phyloP scores from a whole-genome alignment of 305 asterid genomes.

The Euphrasia arctica region DNA sequence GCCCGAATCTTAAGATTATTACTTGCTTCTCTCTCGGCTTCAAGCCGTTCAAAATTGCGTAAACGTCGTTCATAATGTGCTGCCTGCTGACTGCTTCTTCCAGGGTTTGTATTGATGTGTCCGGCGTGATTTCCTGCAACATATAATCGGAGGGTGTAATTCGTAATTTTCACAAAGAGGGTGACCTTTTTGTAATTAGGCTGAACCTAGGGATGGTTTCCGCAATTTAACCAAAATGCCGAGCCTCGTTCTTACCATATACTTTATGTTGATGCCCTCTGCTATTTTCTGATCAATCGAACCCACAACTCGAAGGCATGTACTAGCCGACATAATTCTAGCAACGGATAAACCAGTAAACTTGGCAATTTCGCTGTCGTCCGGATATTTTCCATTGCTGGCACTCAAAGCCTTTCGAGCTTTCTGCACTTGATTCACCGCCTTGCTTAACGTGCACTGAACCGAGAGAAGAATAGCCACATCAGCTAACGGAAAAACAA shows the following conservation, averaged over 20 bases:
- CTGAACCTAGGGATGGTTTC: no score
- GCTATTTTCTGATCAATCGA: slow-evolving; percentile 75
- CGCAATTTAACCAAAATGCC: background rate
- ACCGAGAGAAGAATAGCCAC: slow-evolving; percentile 26
- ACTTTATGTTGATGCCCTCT: slow-evolving; percentile 39
- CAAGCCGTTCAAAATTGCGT: slow-evolving; percentile 49
- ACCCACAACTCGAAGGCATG: slow-evolving; percentile 72
- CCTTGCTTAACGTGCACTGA: slow-evolving; percentile 66
- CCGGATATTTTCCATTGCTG: slow-evolving; percentile 59
- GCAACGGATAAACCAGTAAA: slow-evolving; percentile 65
- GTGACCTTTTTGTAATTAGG: background rate
- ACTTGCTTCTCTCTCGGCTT: slow-evolving; percentile 67
- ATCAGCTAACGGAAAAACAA: slow-evolving; percentile 9
- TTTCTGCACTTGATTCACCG: slow-evolving; percentile 54
- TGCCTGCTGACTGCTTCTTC: slow-evolving; percentile 52
- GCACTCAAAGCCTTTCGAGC: slow-evolving; percentile 62
- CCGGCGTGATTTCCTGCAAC: slow-evolving; percentile 59
- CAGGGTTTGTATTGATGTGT: slow-evolving; percentile 49
- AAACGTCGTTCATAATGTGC: slow-evolving; percentile 41
- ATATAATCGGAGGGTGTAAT: slow-evolving; percentile 5
- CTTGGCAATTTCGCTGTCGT: slow-evolving; percentile 57
- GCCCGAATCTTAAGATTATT: slow-evolving; percentile 66
- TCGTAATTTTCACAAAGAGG: background rate
- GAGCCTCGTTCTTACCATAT: slow-evolving; percentile 39
- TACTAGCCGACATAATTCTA: slow-evolving; percentile 55